Evolutionary conservation across 2,329 filamentous ascomycete species (phyloP).

Genomic region (Talaromyces amestolkiae): DNA sequence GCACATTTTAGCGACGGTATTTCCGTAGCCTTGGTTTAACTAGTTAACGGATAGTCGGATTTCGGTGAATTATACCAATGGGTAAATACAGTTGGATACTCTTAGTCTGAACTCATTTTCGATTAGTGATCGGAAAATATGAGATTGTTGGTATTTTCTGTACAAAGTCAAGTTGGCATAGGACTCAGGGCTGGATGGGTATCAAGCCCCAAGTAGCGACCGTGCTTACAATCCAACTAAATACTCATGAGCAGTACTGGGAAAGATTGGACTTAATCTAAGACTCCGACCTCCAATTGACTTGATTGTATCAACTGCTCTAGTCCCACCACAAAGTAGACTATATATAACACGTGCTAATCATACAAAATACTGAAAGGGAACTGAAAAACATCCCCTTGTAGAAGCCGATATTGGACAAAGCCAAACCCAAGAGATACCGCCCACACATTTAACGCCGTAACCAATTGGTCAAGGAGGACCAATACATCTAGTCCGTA

Average conservation of each 20-base stretch:
- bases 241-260: not conserved
- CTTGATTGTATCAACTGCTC: constrained; percentile 4
- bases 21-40: not conserved
- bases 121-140: not conserved
- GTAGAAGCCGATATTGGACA: constrained; percentile 1
- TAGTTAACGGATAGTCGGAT: not conserved
- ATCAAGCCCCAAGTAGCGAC: not conserved
- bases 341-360: constrained; percentile 13
- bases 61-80: not conserved
- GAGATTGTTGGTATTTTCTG: not conserved
- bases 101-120: not conserved
- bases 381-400: not conserved
- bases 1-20: not conserved
- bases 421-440: constrained; percentile 6
- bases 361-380: constrained; percentile 15
- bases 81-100: not conserved
- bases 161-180: not conserved
- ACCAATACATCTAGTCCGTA: constrained; percentile 11
- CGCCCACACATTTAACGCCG: constrained; percentile 11
- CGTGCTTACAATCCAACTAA: not conserved
- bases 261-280: not conserved
- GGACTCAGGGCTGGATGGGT: not conserved
- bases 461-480: not conserved
- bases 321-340: not conserved
- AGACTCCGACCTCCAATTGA: constrained; percentile 4